Evolutionary conservation across 2,329 filamentous ascomycete genomes (phyloP).

Genomic region (Paecilomyces dactylethromorphus): DNA sequence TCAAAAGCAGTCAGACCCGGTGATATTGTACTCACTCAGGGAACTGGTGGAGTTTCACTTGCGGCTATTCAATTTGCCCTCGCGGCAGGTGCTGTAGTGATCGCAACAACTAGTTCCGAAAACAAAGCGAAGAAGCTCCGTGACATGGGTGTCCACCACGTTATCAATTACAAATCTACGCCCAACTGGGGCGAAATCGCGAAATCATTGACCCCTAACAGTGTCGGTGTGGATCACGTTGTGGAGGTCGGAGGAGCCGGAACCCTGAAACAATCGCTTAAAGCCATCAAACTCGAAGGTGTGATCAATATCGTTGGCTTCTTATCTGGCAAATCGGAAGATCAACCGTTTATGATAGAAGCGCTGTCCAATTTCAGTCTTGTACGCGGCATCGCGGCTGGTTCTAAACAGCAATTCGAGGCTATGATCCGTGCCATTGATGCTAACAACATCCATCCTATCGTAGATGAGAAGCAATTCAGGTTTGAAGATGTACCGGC

Average conservation of each 20-base stretch:
- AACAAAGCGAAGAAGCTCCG: slow-evolving; percentile 46
- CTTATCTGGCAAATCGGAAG: neutral
- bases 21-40: slow-evolving; percentile 45
- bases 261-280: slow-evolving; percentile 37
- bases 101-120: slow-evolving; percentile 50
- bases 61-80: slow-evolving; percentile 43
- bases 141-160: slow-evolving; percentile 38
- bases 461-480: slow-evolving; percentile 31
- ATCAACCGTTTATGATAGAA: too few species aligned
- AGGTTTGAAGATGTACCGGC: slow-evolving; percentile 21
- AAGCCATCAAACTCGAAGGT: slow-evolving; percentile 31
- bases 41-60: slow-evolving; percentile 48
- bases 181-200: slow-evolving; percentile 36
- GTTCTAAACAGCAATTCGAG: slow-evolving; percentile 29
- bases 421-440: slow-evolving; percentile 26
- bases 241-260: slow-evolving; percentile 36
- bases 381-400: slow-evolving; percentile 29
- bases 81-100: slow-evolving; percentile 50
- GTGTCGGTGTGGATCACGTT: slow-evolving; percentile 33
- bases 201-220: slow-evolving; percentile 27
- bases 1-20: slow-evolving; percentile 29
- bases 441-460: slow-evolving; percentile 10
- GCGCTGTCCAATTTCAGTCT: slow-evolving; percentile 18
- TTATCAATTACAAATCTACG: slow-evolving; percentile 39
- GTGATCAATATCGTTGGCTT: slow-evolving; percentile 32